Percentiles rank a stretch among this genome's conserved stretches.
Evolutionary conservation across 1,139 yeast genomes (phyloP).

Genomic region (Meyerozyma elateridarum): DNA sequence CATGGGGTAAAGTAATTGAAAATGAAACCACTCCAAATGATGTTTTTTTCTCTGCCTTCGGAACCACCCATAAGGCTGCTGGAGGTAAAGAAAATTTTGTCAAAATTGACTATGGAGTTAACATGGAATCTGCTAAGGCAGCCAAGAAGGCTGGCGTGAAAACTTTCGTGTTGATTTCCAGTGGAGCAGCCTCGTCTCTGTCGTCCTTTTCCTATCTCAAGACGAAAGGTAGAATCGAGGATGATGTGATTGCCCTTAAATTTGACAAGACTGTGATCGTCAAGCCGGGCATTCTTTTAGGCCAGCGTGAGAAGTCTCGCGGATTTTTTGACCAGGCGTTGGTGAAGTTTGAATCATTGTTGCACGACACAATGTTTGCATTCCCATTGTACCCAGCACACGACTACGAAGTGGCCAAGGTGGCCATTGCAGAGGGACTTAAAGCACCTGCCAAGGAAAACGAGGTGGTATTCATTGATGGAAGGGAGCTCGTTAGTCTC

Average conservation of each 20-base stretch:
- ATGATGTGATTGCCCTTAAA: constrained; percentile 49
- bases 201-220: constrained; percentile 55
- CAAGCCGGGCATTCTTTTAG: constrained; percentile 67
- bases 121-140: constrained; percentile 58
- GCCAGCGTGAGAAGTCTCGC: constrained; percentile 46
- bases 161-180: constrained; percentile 60
- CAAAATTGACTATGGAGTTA: constrained; percentile 66
- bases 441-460: background rate
- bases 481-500: background rate
- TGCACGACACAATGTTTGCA: background rate
- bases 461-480: background rate
- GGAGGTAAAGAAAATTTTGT: constrained; percentile 61
- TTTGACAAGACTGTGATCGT: constrained; percentile 67
- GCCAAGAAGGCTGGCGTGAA: constrained; percentile 64
- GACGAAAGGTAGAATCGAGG: constrained; percentile 63
- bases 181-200: constrained; percentile 50
- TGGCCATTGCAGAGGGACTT: background rate
- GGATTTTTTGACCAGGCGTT: constrained; percentile 16
- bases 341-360: background rate
- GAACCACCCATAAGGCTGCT: constrained; percentile 70
- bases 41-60: constrained; percentile 57
- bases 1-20: constrained; percentile 36
- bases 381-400: constrained; percentile 1
- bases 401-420: constrained; percentile 2
- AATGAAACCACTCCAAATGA: constrained; percentile 13